Evolutionary conservation across 352 stramenopile genomes (phyloP), one percentile per base, ranked within the genome.

Genomic region (Phytophthora ramorum): DNA sequence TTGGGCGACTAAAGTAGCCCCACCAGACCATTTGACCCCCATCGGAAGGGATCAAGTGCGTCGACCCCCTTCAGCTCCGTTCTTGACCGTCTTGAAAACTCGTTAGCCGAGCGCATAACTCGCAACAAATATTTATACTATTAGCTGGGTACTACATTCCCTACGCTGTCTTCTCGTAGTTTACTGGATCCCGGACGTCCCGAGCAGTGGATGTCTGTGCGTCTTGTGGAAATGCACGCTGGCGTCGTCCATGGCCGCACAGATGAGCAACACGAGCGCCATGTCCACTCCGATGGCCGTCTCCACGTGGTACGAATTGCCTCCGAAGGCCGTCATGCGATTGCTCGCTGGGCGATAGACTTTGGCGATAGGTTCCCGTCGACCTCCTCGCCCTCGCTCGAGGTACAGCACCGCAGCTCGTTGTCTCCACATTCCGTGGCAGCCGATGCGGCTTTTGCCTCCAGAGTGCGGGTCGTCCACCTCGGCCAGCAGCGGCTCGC

Each of bases 231-330:
- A 67, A 47, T 73, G 69, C 14, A 68, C 61, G 45, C 52, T 76
- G 12, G 67, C 69, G 44, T 78, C 73, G 46, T 81, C 73, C 69
- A 81, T 78, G 12, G 73, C 73, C 2, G 69, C 68, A 34, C 73
- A 81, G n/a, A 78, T 56, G 16, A 73, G 47, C 35, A 78, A 14
- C 2, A 81, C 41, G 10, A 81, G 52, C 5, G 73, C 69, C 52
- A 74, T 59, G 51, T 81, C 73, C 4, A 73, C 73, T 9, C 73
- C 73, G 48, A 76, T 71, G 6, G 73, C 73, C 32, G 64, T 70
- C 57, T 81, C 73, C 5, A 81, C 73, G 54, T 73, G 65, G 41
- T 78, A 81, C 17, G 26, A 47, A 37, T 64, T 64, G 43, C 62
- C 51, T 22, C 40, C 58, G 50, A 71, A 71, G n/a, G 30, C 49